Conservation (phyloP, 805 yeast species). For the Crinitomyces ghanaensis region DNA sequence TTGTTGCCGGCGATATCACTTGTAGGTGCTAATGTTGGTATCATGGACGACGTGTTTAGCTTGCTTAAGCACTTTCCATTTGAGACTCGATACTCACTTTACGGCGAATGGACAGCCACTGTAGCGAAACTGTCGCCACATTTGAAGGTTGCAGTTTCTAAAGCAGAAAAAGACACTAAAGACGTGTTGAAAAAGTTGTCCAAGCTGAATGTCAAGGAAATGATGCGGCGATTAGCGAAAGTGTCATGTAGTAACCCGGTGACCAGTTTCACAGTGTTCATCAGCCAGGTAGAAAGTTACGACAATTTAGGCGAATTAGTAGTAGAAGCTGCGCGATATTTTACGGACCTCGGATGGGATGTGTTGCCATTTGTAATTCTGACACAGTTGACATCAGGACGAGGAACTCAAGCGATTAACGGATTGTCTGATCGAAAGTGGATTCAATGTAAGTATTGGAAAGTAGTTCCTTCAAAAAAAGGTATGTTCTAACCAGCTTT, state of each 20-base stretch:
- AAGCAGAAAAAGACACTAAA: constrained; percentile 70
- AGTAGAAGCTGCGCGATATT: constrained; percentile 65
- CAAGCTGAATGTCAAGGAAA: constrained; percentile 59
- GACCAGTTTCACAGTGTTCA: constrained; percentile 57
- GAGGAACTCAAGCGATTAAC: constrained; percentile 58
- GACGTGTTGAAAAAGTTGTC: constrained; percentile 70
- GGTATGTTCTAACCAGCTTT: constrained; percentile 32
- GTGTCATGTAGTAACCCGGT: constrained; percentile 68
- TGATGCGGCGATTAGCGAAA: constrained; percentile 64
- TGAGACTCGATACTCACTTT: constrained; percentile 60
- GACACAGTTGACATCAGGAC: constrained; percentile 56
- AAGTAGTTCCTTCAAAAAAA: not conserved
- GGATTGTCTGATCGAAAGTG: constrained; percentile 75
- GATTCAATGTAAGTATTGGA: constrained; percentile 41
- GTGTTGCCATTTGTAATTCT: constrained; percentile 63
- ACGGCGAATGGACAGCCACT: constrained; percentile 62
- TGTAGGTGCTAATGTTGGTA: constrained; percentile 44
- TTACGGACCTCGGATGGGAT: constrained; percentile 76
- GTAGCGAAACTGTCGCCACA: constrained; percentile 43
- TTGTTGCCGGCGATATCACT: constrained; percentile 52
- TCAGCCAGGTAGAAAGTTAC: constrained; percentile 82
- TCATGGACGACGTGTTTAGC: constrained; percentile 47
- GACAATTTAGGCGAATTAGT: constrained; percentile 73
- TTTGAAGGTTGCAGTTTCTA: constrained; percentile 47
- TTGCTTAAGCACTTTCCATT: constrained; percentile 43